These are phyloP conservation scores for Scutellaria galericulata DNA, from an alignment of 257 asterid genomes.

Conservation along the genomic window DNA sequence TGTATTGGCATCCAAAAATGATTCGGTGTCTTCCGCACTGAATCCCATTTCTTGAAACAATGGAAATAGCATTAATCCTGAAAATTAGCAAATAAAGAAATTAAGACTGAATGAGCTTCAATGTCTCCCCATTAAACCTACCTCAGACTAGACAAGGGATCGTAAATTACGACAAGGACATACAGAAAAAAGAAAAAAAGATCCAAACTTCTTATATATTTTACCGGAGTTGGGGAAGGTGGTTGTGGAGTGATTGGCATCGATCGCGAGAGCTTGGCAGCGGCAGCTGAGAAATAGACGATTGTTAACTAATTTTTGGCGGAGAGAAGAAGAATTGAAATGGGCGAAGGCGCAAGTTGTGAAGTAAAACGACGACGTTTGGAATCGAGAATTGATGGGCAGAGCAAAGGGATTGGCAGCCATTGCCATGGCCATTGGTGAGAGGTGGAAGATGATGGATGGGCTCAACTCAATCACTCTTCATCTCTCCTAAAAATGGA, in stretches of 20 bases:
- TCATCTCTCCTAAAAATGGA: too few species aligned
- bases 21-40: constrained; percentile 60
- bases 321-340: constrained; percentile 23
- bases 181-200: background rate
- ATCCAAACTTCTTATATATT: background rate
- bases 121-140: constrained; percentile 17
- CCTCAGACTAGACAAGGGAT: background rate
- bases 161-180: background rate
- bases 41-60: constrained; percentile 73
- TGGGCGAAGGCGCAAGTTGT: constrained; percentile 32
- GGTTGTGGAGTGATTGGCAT: constrained; percentile 36
- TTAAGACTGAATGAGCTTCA: background rate
- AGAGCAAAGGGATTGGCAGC: constrained; percentile 42
- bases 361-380: constrained; percentile 36
- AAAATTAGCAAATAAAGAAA: background rate
- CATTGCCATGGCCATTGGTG: constrained; percentile 33
- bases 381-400: constrained; percentile 29
- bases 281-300: constrained; percentile 44
- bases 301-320: constrained; percentile 25
- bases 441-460: constrained; percentile 15
- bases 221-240: constrained; percentile 43
- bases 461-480: background rate
- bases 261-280: constrained; percentile 44
- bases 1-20: constrained; percentile 50
- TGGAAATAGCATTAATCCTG: constrained; percentile 56